Evolutionary conservation across 1,284 basidiomycete species (phyloP).

Genomic region (Clitocybe nebularis): DNA sequence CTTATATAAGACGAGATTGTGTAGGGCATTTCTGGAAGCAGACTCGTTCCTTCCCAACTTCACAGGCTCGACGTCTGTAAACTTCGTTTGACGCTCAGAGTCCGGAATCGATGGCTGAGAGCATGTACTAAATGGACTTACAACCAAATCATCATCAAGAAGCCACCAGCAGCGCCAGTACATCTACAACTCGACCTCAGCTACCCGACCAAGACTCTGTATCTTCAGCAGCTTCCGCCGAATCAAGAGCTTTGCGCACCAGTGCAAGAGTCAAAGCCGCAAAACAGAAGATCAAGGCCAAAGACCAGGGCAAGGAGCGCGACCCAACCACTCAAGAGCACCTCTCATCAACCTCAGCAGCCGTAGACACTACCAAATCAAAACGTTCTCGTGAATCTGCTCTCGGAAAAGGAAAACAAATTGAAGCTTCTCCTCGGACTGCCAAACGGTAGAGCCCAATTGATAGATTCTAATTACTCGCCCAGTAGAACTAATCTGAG

Average conservation of each 20-base stretch:
- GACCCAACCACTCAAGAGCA: constrained; percentile 28
- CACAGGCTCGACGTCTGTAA: constrained; percentile 28
- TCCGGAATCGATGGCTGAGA: constrained; percentile 73
- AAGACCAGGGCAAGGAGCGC: constrained; percentile 34
- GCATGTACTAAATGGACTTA: constrained; percentile 84
- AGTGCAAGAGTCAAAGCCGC: constrained; percentile 77
- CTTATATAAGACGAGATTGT: constrained; percentile 40
- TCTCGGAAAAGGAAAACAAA: constrained; percentile 59
- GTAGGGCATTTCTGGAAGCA: constrained; percentile 26
- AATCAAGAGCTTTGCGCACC: constrained; percentile 56
- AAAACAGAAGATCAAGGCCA: constrained; percentile 54
- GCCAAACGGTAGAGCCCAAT: constrained; percentile 57
- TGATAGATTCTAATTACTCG: constrained; percentile 12
- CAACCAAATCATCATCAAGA: constrained; percentile 62
- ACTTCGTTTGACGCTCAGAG: constrained; percentile 28
- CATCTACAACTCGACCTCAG: constrained; percentile 31
- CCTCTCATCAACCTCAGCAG: constrained; percentile 27
- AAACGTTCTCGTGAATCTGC: constrained; percentile 53
- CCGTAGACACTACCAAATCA: constrained; percentile 34
- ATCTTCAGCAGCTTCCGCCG: constrained; percentile 29
- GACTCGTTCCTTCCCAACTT: constrained; percentile 25
- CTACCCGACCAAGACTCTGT: constrained; percentile 34
- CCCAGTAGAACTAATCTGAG: constrained; percentile 9
- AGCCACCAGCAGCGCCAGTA: constrained; percentile 63
- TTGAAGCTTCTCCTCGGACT: constrained; percentile 44